Evolutionary conservation across 192 early-diverging fungal species (phyloP).

Genomic region (Chytriomyces sp.): DNA sequence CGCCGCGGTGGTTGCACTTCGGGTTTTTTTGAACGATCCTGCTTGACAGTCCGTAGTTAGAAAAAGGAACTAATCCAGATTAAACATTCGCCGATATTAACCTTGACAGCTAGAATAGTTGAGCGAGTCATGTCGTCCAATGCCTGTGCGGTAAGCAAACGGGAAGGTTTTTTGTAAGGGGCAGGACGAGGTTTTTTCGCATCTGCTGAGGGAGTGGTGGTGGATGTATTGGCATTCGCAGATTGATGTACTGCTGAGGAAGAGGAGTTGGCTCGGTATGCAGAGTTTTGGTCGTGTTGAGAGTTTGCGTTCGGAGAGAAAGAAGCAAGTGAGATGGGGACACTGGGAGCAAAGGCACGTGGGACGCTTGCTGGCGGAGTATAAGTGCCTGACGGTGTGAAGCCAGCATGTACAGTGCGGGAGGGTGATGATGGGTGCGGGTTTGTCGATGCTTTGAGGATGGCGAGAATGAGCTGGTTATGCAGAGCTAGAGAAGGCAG

Average conservation of each 20-base stretch:
- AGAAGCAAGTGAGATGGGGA: background rate
- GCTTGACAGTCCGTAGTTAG: background rate
- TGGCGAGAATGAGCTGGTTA: conserved; percentile 47
- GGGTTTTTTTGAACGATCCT: background rate
- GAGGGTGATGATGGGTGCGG: background rate
- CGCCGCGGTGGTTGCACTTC: background rate
- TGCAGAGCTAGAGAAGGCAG: conserved; percentile 28
- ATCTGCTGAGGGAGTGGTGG: background rate
- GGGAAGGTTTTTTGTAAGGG: background rate
- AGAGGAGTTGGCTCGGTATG: background rate
- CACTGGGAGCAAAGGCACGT: background rate
- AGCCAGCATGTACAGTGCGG: background rate
- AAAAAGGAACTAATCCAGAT: background rate
- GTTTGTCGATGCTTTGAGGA: conserved; percentile 34
- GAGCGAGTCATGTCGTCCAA: conserved; percentile 6
- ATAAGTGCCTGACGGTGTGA: background rate
- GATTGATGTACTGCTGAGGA: background rate
- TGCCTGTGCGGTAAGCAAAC: background rate
- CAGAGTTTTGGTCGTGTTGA: background rate
- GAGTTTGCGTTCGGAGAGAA: background rate
- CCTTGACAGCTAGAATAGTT: background rate
- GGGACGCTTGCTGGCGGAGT: background rate
- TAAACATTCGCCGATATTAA: background rate
- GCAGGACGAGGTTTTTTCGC: background rate
- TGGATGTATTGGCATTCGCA: background rate